Evolutionary conservation across 345 rosid genomes (phyloP).

Genomic region (Alliaria petiolata): DNA sequence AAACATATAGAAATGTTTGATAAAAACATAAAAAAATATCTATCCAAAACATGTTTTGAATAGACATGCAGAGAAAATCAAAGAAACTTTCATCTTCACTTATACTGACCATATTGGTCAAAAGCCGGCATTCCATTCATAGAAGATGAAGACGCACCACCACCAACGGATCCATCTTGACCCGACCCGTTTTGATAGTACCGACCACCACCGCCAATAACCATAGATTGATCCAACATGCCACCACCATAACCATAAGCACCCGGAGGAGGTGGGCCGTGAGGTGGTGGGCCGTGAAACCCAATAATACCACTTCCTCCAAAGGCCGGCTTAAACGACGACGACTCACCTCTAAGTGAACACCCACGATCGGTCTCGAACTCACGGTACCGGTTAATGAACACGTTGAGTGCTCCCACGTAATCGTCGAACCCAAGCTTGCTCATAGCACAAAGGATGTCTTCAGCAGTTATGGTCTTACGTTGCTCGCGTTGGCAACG

Average conservation of each 20-base stretch:
- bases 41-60: conserved; percentile 5
- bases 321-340: background rate
- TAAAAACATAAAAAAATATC: background rate
- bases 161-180: conserved; percentile 22
- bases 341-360: conserved; percentile 21
- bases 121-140: conserved; percentile 17
- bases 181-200: conserved; percentile 26
- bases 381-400: conserved; percentile 46
- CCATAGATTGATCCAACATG: conserved; percentile 27
- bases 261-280: conserved; percentile 3
- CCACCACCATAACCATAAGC: conserved; percentile 23
- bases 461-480: conserved; percentile 65
- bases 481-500: conserved; percentile 72
- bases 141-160: conserved; percentile 12
- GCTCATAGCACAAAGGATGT: conserved; percentile 64
- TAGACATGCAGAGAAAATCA: background rate
- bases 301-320: conserved; percentile 17
- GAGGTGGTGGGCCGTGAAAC: conserved; percentile 10
- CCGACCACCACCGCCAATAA: conserved; percentile 27
- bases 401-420: conserved; percentile 41
- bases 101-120: conserved; percentile 34
- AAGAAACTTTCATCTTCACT: conserved; percentile 1
- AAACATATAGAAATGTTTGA: conserved; percentile 7
- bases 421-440: conserved; percentile 66
- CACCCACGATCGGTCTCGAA: conserved; percentile 37